phyloP scores from a whole-genome alignment of 106 monocot species.

The Phalaenopsis aphrodite region DNA sequence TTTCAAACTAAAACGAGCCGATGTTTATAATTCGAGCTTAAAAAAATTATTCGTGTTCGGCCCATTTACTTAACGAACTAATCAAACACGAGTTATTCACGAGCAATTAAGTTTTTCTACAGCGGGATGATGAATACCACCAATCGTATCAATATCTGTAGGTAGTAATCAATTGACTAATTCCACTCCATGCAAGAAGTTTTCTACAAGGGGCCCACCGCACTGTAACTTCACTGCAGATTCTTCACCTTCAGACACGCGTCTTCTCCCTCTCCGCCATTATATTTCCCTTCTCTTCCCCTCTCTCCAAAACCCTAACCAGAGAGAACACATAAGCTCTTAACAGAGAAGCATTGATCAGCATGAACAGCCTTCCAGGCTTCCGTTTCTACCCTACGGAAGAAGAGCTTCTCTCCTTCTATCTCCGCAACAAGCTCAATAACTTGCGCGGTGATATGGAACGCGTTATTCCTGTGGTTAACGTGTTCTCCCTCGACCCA shows the following conservation, averaged over 20 bases:
- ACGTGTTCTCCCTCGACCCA: constrained; percentile 52
- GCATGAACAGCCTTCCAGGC: constrained; percentile 22
- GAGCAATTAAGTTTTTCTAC: too few species aligned
- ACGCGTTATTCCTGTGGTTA: constrained; percentile 40
- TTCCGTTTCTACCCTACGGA: constrained; percentile 77
- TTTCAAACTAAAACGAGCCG: too few species aligned
- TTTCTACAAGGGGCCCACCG: background rate
- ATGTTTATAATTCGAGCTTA: too few species aligned
- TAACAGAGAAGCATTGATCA: background rate
- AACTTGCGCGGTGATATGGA: constrained; percentile 41
- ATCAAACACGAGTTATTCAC: too few species aligned
- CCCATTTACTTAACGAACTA: too few species aligned
- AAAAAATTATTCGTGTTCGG: too few species aligned
- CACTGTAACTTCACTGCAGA: too few species aligned
- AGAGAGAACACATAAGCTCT: too few species aligned
- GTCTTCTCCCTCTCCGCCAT: background rate
- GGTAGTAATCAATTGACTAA: too few species aligned
- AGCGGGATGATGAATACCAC: too few species aligned
- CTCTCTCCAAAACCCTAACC: background rate
- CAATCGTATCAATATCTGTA: too few species aligned
- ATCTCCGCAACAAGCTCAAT: constrained; percentile 57
- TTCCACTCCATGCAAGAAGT: background rate
- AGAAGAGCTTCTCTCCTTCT: constrained; percentile 79
- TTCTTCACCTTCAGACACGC: background rate
- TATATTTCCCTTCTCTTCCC: background rate